Conservation (phyloP, 2,329 filamentous ascomycete genomes). For the Stagonosporopsis cucurbitacearum region DNA sequence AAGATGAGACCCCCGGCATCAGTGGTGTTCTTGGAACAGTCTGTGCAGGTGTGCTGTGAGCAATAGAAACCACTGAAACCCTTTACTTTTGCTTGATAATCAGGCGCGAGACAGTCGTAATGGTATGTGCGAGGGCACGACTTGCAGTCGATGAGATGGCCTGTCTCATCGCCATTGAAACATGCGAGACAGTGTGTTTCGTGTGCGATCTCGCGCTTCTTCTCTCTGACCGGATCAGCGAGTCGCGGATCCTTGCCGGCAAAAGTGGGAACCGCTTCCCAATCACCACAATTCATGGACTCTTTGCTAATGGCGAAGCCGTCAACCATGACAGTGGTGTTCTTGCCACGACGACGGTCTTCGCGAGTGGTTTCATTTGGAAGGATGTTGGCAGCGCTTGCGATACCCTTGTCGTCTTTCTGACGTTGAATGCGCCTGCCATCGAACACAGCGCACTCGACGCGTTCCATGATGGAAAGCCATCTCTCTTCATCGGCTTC, state of each 20-base stretch:
- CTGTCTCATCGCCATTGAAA: slow-evolving; percentile 51
- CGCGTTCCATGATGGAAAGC: slow-evolving; percentile 63
- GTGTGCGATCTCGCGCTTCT: slow-evolving; percentile 55
- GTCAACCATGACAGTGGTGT: slow-evolving; percentile 63
- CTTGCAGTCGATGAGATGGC: slow-evolving; percentile 57
- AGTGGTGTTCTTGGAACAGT: slow-evolving; percentile 60
- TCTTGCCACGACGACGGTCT: slow-evolving; percentile 62
- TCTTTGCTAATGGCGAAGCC: slow-evolving; percentile 65
- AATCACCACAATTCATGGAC: slow-evolving; percentile 59
- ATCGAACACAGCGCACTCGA: slow-evolving; percentile 64
- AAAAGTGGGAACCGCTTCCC: slow-evolving; percentile 65
- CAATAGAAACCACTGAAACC: slow-evolving; percentile 59
- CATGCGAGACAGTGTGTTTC: slow-evolving; percentile 62
- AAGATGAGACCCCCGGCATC: slow-evolving; percentile 59
- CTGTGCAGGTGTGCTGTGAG: slow-evolving; percentile 61
- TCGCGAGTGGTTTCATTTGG: slow-evolving; percentile 51
- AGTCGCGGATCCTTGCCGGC: slow-evolving; percentile 62
- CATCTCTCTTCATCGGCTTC: slow-evolving; percentile 62
- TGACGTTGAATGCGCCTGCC: slow-evolving; percentile 59
- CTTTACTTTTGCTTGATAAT: slow-evolving; percentile 52
- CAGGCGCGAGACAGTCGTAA: slow-evolving; percentile 54
- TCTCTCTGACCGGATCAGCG: slow-evolving; percentile 57
- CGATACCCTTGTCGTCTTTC: slow-evolving; percentile 33
- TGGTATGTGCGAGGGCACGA: slow-evolving; percentile 64
- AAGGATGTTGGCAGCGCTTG: slow-evolving; percentile 47